Evolutionary conservation across 345 rosid species (phyloP).

Genomic region (Clarkia xantiana): DNA sequence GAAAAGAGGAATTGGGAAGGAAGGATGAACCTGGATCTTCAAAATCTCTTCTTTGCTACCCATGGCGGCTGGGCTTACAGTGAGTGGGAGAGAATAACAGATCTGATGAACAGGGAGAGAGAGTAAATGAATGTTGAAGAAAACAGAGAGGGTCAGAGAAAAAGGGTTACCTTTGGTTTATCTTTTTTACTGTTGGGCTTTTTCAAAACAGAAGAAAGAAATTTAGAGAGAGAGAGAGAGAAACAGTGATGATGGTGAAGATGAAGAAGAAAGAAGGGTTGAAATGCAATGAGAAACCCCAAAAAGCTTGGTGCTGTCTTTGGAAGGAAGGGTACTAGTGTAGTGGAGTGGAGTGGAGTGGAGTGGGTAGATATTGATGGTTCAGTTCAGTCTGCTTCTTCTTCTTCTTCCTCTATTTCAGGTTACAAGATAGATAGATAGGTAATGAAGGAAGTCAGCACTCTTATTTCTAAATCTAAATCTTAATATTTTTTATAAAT

Average conservation of each 20-base stretch:
- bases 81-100: slow-evolving; percentile 1
- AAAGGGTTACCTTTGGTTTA: too few relatives aligned
- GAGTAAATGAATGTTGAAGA: slow-evolving; percentile 1
- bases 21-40: slow-evolving; percentile 67
- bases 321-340: slow-evolving; percentile 21
- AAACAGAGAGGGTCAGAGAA: too few relatives aligned
- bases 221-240: slow-evolving; percentile 9
- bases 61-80: slow-evolving; percentile 27
- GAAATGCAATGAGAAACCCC: slow-evolving; percentile 9
- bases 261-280: not conserved
- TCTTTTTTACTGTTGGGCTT: too few relatives aligned
- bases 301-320: slow-evolving; percentile 19
- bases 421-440: slow-evolving; percentile 3
- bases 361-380: not conserved
- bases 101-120: slow-evolving; percentile 11
- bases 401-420: slow-evolving; percentile 6
- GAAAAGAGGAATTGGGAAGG: not conserved
- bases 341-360: not conserved
- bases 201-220: not conserved
- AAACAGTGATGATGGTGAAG: slow-evolving; percentile 1
- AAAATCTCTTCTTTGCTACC: slow-evolving; percentile 95
- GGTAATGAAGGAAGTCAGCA: not conserved
- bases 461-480: too few relatives aligned
- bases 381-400: not conserved
- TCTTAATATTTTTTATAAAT: too few relatives aligned